A percentile compares a stretch with the other conserved stretches of the same genome.
Conservation (phyloP, 2,329 filamentous ascomycete genomes). For the Scedosporium apiospermum region DNA sequence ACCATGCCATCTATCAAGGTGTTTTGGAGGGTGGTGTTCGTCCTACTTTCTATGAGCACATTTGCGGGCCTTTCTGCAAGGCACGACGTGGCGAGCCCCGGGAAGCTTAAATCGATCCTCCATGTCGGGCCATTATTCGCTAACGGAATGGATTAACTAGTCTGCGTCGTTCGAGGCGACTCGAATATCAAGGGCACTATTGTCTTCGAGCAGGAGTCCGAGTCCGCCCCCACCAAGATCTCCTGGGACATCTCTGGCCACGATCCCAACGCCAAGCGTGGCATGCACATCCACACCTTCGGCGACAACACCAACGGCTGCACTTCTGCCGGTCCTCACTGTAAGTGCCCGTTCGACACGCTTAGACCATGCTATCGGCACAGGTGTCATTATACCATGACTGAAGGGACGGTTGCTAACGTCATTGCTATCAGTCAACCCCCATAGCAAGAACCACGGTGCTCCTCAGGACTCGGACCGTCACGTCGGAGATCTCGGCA, state of each 20-base stretch:
- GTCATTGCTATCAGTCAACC: slow-evolving; percentile 64
- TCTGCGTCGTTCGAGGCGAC: slow-evolving; percentile 96
- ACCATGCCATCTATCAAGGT: slow-evolving; percentile 7
- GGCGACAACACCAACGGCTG: slow-evolving; percentile 99
- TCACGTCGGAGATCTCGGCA: slow-evolving; percentile 96
- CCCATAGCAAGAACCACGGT: slow-evolving; percentile 84
- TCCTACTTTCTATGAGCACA: slow-evolving; percentile 1
- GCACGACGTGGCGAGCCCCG: neutral
- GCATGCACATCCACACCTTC: slow-evolving; percentile 97
- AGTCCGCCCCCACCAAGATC: slow-evolving; percentile 75
- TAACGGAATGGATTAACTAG: slow-evolving; percentile 34
- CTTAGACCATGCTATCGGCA: slow-evolving; percentile 7
- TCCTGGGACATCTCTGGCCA: slow-evolving; percentile 88
- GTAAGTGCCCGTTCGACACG: slow-evolving; percentile 41
- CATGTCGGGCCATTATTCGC: neutral
- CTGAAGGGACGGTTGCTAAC: neutral
- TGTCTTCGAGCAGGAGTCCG: slow-evolving; percentile 84
- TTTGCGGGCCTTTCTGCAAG: slow-evolving; percentile 5
- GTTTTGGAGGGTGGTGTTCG: neutral
- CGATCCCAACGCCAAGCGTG: slow-evolving; percentile 91
- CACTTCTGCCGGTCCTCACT: slow-evolving; percentile 96
- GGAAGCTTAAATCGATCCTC: slow-evolving; percentile 2
- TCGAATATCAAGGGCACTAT: slow-evolving; percentile 90
- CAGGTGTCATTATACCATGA: neutral
- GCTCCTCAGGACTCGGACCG: slow-evolving; percentile 72